phyloP scores from a whole-genome alignment of 1,284 basidiomycete species.

The Rhodotorula glutinis region DNA sequence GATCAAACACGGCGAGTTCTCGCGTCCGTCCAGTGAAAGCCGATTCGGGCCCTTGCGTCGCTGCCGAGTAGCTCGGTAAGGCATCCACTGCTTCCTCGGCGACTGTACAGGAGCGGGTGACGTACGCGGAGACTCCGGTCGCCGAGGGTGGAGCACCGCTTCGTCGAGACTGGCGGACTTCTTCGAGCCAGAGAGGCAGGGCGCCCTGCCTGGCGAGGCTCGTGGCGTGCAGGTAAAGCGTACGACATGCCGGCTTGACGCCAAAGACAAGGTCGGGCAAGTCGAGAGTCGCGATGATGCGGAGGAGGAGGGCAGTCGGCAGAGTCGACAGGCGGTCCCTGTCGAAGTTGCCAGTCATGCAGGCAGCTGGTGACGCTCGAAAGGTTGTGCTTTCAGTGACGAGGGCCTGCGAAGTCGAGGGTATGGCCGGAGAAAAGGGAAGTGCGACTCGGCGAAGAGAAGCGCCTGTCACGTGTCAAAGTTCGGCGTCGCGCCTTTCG shows the following conservation, averaged over 20 bases:
- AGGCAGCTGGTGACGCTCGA: too few species aligned
- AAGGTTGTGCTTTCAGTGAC: too few species aligned
- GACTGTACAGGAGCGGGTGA: neutral
- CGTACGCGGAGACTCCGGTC: slow-evolving; percentile 6
- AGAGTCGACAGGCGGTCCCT: slow-evolving; percentile 7
- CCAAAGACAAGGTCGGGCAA: slow-evolving; percentile 15
- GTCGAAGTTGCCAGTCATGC: too few species aligned
- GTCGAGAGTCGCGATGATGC: slow-evolving; percentile 2
- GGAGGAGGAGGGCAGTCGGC: slow-evolving; percentile 14
- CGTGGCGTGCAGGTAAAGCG: slow-evolving; percentile 4
- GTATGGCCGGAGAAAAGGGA: too few species aligned
- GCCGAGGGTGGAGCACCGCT: neutral
- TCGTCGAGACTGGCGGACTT: neutral
- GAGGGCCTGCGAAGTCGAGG: too few species aligned
- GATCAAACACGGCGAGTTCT: slow-evolving; percentile 19
- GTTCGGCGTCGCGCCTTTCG: too few species aligned
- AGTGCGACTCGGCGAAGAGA: too few species aligned
- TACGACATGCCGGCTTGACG: slow-evolving; percentile 1
- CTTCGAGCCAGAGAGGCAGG: neutral
- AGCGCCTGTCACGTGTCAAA: too few species aligned
- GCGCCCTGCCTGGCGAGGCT: neutral
- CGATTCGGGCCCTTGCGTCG: neutral
- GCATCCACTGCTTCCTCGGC: neutral
- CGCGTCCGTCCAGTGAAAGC: neutral
- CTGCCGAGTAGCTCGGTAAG: neutral